phyloP scores from a whole-genome alignment of 2,329 filamentous ascomycete species.

The Penicillium sp. region DNA sequence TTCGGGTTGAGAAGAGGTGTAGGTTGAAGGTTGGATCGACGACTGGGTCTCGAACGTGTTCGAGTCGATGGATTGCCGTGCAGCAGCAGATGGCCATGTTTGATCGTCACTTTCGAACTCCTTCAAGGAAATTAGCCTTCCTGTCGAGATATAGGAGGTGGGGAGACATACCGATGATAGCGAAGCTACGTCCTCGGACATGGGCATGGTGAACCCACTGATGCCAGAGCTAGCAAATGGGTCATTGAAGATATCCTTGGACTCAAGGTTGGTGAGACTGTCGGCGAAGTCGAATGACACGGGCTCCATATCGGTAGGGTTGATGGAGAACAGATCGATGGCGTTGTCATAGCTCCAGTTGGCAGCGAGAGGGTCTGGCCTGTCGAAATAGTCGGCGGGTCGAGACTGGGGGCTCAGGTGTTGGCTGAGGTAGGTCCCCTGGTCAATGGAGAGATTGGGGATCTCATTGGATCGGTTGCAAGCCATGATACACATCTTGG shows the following conservation, averaged over 20 bases:
- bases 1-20: constrained; percentile 5
- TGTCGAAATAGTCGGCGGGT: constrained; percentile 13
- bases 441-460: constrained; percentile 16
- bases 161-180: constrained; percentile 22
- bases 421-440: constrained; percentile 21
- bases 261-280: constrained; percentile 27
- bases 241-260: constrained; percentile 33
- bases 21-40: constrained; percentile 2
- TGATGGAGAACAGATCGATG: constrained; percentile 35
- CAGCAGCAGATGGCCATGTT: constrained; percentile 28
- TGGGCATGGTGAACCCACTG: constrained; percentile 33
- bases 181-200: constrained; percentile 31
- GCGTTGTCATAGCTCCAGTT: constrained; percentile 38
- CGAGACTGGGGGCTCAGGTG: constrained; percentile 20
- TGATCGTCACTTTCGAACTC: constrained; percentile 38
- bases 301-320: constrained; percentile 31
- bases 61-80: constrained; percentile 21
- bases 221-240: constrained; percentile 31
- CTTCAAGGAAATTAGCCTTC: constrained; percentile 9
- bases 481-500: constrained; percentile 15
- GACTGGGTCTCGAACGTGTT: constrained; percentile 8
- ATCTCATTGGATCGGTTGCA: constrained; percentile 19
- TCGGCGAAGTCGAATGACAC: constrained; percentile 32
- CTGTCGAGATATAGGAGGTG: background rate
- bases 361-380: constrained; percentile 35